Base-by-base conservation (phyloP, 768 basidiomycete species). In the Cystofilobasidium capitatum region DNA sequence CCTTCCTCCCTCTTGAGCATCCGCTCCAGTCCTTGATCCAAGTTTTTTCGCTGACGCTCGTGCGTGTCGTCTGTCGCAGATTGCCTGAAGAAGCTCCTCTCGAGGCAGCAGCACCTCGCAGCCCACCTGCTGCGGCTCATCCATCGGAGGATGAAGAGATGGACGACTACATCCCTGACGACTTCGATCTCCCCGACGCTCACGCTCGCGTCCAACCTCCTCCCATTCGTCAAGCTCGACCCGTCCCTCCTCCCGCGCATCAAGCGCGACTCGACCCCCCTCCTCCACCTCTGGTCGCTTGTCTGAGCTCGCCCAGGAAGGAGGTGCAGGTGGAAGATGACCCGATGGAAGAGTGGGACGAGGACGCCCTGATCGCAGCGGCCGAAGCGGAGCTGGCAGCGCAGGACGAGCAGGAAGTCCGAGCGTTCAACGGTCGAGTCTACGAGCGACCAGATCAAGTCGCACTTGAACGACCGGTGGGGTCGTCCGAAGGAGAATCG, bases 131-230 rank as follows among this genome's bases (percentile, higher is more conserved):
- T 7, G 35, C 54, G 4, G 33, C 64, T 3, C 6, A 26, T 9
- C 14, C 47, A 17, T 29, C n/a, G 20, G n/a, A 55, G 8, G 49
- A 66, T 4, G 66, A 61, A 2, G 60, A 59, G 22, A 39, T 59
- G 13, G 61, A 69, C 29, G 62, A 64, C 44, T 69, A 69, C 58
- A 64, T 69, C 44, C 66, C 66, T 10, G 60, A 57, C 39, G 68
- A 49, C 35, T 69, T 69, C 40, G 62, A 69, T 1, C 35, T 67
- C 6, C 45, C 40, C 8, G 49, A 51, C 29, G 58, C 66, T 13
- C 51, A 51, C 35, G 65, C 36, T 31, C 58, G 58, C 10, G 36
- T 35, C 12, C 58, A 57, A 5, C 26, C 39, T 12, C 49, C 26
- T 22, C 47, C 49, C 13, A 29, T 3, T 4, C 24, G 10, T 3